phyloP scores from a whole-genome alignment of 805 yeast genomes.

The Sungouiozyma ichnusensis region DNA sequence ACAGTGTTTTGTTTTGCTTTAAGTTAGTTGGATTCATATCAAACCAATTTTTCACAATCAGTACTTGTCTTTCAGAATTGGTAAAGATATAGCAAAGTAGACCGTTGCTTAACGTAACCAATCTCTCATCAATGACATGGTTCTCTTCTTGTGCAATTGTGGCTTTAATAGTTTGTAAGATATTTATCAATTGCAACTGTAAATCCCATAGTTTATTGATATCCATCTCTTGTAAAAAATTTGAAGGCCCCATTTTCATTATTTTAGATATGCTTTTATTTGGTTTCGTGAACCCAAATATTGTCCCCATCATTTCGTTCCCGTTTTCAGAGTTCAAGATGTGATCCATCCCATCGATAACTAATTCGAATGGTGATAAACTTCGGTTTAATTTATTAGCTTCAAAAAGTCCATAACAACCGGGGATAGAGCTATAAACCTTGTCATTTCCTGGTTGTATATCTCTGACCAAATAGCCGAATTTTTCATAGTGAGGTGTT shows the following conservation, averaged over 20 bases:
- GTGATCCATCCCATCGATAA: slow-evolving; percentile 20
- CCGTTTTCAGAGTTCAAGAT: slow-evolving; percentile 1
- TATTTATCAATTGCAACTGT: slow-evolving; percentile 15
- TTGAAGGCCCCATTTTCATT: slow-evolving; percentile 3
- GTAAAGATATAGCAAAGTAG: slow-evolving; percentile 23
- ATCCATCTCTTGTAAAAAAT: slow-evolving; percentile 16
- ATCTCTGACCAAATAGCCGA: slow-evolving; percentile 17
- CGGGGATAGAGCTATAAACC: slow-evolving; percentile 20
- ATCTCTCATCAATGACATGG: slow-evolving; percentile 18
- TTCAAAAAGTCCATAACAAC: slow-evolving; percentile 7
- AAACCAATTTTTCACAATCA: slow-evolving; percentile 26
- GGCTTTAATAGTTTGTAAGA: slow-evolving; percentile 10
- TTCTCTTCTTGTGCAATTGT: slow-evolving; percentile 7
- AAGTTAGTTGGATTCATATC: slow-evolving; percentile 6
- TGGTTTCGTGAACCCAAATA: neutral
- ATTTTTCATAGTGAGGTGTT: slow-evolving; percentile 5
- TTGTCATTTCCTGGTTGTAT: slow-evolving; percentile 4
- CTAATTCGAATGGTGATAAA: slow-evolving; percentile 16
- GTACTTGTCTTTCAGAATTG: slow-evolving; percentile 8
- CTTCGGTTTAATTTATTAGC: slow-evolving; percentile 1
- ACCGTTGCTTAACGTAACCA: slow-evolving; percentile 25
- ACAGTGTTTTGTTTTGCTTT: slow-evolving; percentile 5
- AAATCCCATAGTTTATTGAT: slow-evolving; percentile 19
- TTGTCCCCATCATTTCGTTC: neutral
- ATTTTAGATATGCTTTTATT: neutral